Conservation (phyloP, 75 land plant species). For the Selaginella tamariscina region DNA sequence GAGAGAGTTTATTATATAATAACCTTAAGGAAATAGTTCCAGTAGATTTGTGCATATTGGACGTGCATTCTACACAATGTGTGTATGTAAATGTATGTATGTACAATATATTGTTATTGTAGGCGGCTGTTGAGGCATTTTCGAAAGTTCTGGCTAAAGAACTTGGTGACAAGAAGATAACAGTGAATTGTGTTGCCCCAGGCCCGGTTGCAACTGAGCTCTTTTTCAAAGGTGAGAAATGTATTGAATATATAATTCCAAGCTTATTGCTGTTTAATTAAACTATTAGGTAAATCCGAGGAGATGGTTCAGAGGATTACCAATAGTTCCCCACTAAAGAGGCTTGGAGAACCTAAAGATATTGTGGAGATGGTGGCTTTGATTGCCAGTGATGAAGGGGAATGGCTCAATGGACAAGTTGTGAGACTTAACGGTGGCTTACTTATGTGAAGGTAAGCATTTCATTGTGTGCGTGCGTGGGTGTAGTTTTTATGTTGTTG, state of each 20-base stretch:
- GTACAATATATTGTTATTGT: too few species aligned
- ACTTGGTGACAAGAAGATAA: slow-evolving; percentile 48
- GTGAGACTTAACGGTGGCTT: slow-evolving; percentile 54
- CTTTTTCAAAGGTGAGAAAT: slow-evolving; percentile 35
- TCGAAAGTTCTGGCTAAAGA: slow-evolving; percentile 49
- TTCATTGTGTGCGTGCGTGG: too few species aligned
- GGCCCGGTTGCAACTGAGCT: slow-evolving; percentile 56
- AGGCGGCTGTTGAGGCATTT: slow-evolving; percentile 55
- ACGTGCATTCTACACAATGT: too few species aligned
- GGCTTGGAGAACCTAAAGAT: slow-evolving; percentile 47
- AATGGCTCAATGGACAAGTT: slow-evolving; percentile 58
- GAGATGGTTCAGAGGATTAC: slow-evolving; percentile 23
- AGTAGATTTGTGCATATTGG: too few species aligned
- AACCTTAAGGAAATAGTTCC: too few species aligned
- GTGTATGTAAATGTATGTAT: too few species aligned
- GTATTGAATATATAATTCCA: too few species aligned
- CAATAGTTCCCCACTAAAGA: slow-evolving; percentile 25
- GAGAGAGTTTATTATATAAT: too few species aligned
- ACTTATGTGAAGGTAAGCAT: slow-evolving; percentile 6
- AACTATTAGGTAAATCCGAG: slow-evolving; percentile 52
- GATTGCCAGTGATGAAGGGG: slow-evolving; percentile 42
- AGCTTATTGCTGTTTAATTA: too few species aligned
- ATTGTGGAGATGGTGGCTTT: slow-evolving; percentile 41
- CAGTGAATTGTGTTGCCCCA: slow-evolving; percentile 67
- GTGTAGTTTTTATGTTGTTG: too few species aligned